Evolutionary conservation across 2,329 filamentous ascomycete genomes (phyloP), one percentile per base, ranked within the genome.

Genomic region (Microsporum ferrugineum): DNA sequence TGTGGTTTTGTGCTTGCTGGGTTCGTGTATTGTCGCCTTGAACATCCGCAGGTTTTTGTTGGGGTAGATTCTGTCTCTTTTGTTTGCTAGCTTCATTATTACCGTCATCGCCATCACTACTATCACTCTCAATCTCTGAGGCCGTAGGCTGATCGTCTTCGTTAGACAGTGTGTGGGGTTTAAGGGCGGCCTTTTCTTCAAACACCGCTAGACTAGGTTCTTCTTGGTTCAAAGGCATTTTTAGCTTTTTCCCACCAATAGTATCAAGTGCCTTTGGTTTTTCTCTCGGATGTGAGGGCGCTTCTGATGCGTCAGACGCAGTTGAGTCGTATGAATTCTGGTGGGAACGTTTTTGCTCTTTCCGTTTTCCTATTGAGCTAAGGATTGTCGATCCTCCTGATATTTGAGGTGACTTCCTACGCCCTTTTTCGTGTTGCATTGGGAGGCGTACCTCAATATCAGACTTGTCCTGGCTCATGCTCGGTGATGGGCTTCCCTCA

Each of bases 301-400:
- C 12, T 47, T 56, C 33, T 14, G 63, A 29, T 23, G 51, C 31
- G 33, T 65, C 61, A 31, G 64, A 65, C 14, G 58, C 60, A 49
- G 61, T 65, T 33, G 60, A 57, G 23, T 60, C 41, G 14, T 58
- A 14, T 5, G 56, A 57, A 23, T 47, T 31, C 23, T 17, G 10
- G 6, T 7, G 29, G 10, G 31, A 7, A 33, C 23, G 39, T 34
- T 62, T 60, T 47, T 41, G 31, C 17, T 29, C 38, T 33, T 58
- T 60, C 23, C 59, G 51, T 43, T 59, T 58, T 14, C 63, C 64
- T 17, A 67, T 66, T 31, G 58, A 58, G 8, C 66, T 67, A 29
- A 68, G 49, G 3, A 36, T 62, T 47, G 65, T 65, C 27, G 57
- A 49, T 31, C 57, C 59, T n/a, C 64, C 53, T 56, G 57, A 12